Percentiles rank a stretch among this genome's conserved stretches.
phyloP scores from a whole-genome alignment of 2,329 filamentous ascomycete species.

The Scedosporium aurantiacum region DNA sequence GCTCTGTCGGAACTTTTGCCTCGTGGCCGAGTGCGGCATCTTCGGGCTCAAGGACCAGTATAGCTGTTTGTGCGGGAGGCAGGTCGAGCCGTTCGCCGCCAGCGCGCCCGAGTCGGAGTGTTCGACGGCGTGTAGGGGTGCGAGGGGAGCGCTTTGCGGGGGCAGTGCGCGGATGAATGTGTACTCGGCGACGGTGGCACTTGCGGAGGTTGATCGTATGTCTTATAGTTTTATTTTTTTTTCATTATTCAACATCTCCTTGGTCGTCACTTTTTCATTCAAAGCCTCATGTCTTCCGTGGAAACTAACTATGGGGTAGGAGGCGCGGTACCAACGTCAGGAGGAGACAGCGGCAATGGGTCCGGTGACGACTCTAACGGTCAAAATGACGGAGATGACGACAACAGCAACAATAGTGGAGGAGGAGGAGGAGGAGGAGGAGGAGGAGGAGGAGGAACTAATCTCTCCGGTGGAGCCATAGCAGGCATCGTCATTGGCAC shows the following conservation, averaged over 20 bases:
- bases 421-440: background rate
- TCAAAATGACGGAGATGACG: background rate
- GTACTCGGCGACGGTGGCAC: conserved; percentile 7
- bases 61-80: conserved; percentile 23
- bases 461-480: background rate
- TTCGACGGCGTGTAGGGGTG: background rate
- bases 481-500: conserved; percentile 7
- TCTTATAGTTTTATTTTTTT: background rate
- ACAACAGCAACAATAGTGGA: background rate
- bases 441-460: background rate
- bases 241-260: background rate
- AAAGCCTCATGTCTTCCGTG: background rate
- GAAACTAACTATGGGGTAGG: background rate
- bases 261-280: background rate
- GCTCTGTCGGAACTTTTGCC: conserved; percentile 8
- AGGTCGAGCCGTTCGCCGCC: conserved; percentile 6
- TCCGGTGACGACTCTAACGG: background rate
- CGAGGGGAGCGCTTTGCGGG: background rate
- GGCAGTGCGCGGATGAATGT: conserved; percentile 5
- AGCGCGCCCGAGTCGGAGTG: conserved; percentile 3
- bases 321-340: background rate
- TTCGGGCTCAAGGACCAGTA: conserved; percentile 25
- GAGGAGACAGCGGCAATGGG: background rate
- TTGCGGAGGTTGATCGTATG: background rate
- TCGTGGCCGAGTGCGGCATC: background rate